Evolutionary conservation across 2,329 filamentous ascomycete genomes (phyloP).

Genomic region (Apiospora saccharicola): DNA sequence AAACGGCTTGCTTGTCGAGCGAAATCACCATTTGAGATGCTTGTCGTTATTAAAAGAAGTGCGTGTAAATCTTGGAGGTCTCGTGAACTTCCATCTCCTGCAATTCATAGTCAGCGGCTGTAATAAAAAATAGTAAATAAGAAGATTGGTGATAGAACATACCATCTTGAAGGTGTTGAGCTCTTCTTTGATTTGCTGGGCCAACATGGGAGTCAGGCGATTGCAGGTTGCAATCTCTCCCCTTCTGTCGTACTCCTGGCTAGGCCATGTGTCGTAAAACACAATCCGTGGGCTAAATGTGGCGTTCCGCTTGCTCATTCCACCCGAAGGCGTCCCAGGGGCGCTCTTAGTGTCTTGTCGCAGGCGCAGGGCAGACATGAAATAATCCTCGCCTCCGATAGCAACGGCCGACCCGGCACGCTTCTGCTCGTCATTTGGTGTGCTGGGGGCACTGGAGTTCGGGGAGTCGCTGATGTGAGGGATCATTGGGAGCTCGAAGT

Average conservation of each 20-base stretch:
- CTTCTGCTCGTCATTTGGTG: slow-evolving; percentile 82
- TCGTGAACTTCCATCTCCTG: slow-evolving; percentile 99
- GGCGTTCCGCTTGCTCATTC: slow-evolving; percentile 63
- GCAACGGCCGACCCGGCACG: slow-evolving; percentile 71
- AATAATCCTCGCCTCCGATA: slow-evolving; percentile 88
- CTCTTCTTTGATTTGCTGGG: slow-evolving; percentile 99
- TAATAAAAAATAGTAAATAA: not conserved
- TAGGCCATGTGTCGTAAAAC: slow-evolving; percentile 96
- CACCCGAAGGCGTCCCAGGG: slow-evolving; percentile 77
- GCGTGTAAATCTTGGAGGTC: slow-evolving; percentile 98
- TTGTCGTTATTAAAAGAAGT: slow-evolving; percentile 86
- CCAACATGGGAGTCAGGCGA: slow-evolving; percentile 92
- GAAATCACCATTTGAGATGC: slow-evolving; percentile 39
- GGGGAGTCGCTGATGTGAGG: slow-evolving; percentile 78
- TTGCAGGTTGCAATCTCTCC: slow-evolving; percentile 98
- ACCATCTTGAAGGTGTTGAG: slow-evolving; percentile 99
- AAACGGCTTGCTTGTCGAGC: slow-evolving; percentile 34
- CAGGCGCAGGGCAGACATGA: slow-evolving; percentile 78
- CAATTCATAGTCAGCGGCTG: slow-evolving; percentile 47
- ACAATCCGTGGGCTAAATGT: slow-evolving; percentile 92
- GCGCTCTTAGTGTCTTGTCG: slow-evolving; percentile 80
- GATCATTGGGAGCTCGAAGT: slow-evolving; percentile 66
- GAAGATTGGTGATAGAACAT: slow-evolving; percentile 44
- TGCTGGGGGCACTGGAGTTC: slow-evolving; percentile 85
- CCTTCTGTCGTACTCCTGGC: slow-evolving; percentile 92